Base-by-base conservation (phyloP, 495 filamentous ascomycete species). In the Acidomyces sp. region DNA sequence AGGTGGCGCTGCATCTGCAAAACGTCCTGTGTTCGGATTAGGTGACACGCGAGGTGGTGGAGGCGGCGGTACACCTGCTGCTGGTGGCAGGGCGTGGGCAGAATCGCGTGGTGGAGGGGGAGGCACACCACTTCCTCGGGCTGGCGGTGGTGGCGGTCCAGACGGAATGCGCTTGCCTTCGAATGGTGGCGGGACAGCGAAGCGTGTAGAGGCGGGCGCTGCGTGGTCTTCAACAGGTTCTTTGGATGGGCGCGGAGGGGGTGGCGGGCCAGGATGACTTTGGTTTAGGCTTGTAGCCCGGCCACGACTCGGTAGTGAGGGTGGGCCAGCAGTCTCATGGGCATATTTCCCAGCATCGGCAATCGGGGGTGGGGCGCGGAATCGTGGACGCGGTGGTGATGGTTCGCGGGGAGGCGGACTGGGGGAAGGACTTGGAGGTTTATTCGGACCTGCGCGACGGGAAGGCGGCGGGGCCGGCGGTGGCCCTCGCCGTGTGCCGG, bases 181-280 rank as follows among this genome's bases (percentile, higher is more conserved):
- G 55, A 93, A 93, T 16, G 82, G 77, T 13, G 88, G 88, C 21
- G 90, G 85, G 11, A 95, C 85, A 16, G 70, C 73, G 55, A 81
- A 84, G 46, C 65, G 79, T 21, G 66, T 62, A 27, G 53, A 30
- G 15, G 66, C 57, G 12, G 9, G 31, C 13, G 31, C 12, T 16
- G 31, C 16, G 13, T 63, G 53, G 15, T 86, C 82, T 22, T 88
- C 82, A 52, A 86, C 65, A 3, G 85, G 82, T 3, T 75, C 81
- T 60, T 95, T 95, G 1, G 87, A 82, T 26, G 87, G 86, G 49
- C 84, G 68, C 6, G 86, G 86, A 15, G 86, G 86, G 24, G 86
- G 85, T 3, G 84, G 80, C 13, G 87, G 83, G 2, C 78, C 85
- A 16, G 80, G 66, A 28, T 70, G 72, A 15, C 71, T 61, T 11